A percentile compares a stretch with the other conserved stretches of the same genome.
These are phyloP conservation scores for Solanum chaucha DNA, from an alignment of 257 asterid species.

Conservation along the genomic window DNA sequence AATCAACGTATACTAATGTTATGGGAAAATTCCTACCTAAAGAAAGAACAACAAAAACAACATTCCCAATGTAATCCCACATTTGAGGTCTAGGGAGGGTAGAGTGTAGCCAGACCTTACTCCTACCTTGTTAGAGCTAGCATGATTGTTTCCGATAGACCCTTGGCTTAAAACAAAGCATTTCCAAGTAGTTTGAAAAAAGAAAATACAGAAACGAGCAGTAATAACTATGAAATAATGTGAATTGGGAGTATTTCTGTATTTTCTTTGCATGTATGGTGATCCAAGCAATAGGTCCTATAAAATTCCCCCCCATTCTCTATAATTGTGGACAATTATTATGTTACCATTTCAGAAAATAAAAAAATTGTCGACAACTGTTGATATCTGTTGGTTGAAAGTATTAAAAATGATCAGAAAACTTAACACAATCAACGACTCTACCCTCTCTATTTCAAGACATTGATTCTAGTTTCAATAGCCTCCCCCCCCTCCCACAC, in stretches of 20 bases:
- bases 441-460: neutral
- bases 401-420: neutral
- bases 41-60: neutral
- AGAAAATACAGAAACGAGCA: neutral
- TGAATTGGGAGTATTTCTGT: neutral
- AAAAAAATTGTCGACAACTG: neutral
- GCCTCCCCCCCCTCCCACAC: too few relatives aligned
- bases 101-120: neutral
- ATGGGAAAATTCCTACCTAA: neutral
- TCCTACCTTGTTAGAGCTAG: neutral
- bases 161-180: neutral
- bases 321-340: neutral
- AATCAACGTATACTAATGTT: neutral
- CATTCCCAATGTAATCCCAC: neutral
- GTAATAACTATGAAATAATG: neutral
- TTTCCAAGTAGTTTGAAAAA: neutral
- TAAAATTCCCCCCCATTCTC: neutral
- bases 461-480: neutral
- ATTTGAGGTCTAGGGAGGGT: neutral
- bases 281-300: neutral
- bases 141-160: neutral
- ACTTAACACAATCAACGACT: neutral
- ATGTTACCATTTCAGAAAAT: neutral
- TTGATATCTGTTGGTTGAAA: neutral
- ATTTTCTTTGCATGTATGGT: neutral